Evolutionary conservation across 2,329 filamentous ascomycete genomes (phyloP).

Genomic region (Epichloe scottii): DNA sequence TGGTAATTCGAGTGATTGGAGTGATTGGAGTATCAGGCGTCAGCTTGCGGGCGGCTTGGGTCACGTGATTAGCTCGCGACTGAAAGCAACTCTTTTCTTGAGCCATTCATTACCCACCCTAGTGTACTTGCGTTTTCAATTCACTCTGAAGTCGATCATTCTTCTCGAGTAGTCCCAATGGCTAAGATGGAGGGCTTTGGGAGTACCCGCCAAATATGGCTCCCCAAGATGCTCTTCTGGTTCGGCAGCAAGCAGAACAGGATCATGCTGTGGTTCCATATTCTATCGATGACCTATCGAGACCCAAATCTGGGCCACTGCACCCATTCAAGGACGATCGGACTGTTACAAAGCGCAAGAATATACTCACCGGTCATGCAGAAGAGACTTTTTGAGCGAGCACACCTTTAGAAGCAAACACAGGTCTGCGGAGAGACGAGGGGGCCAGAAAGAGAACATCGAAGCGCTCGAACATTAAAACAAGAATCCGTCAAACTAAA

Average conservation of each 20-base stretch:
- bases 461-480: slow-evolving; percentile 48
- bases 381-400: slow-evolving; percentile 85
- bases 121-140: background rate
- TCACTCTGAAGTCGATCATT: background rate
- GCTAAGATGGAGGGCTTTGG: slow-evolving; percentile 45
- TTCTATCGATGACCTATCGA: slow-evolving; percentile 60
- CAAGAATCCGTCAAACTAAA: slow-evolving; percentile 56
- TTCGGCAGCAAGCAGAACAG: slow-evolving; percentile 39
- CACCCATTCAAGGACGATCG: slow-evolving; percentile 63
- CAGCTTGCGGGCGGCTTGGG: no score
- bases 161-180: background rate
- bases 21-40: no score
- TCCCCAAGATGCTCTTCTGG: slow-evolving; percentile 49
- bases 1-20: no score
- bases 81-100: no score
- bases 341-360: slow-evolving; percentile 59
- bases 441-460: slow-evolving; percentile 41
- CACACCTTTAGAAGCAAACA: slow-evolving; percentile 82
- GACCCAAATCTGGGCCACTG: slow-evolving; percentile 52
- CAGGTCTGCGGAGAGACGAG: slow-evolving; percentile 63
- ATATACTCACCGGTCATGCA: slow-evolving; percentile 72
- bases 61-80: no score
- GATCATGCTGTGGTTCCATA: slow-evolving; percentile 51
- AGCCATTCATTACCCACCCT: no score
- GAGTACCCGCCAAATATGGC: slow-evolving; percentile 56